Evolutionary conservation across 1,284 basidiomycete species (phyloP), one percentile per base, ranked within the genome.

Genomic region (Pyrrhoderma lamaoense): DNA sequence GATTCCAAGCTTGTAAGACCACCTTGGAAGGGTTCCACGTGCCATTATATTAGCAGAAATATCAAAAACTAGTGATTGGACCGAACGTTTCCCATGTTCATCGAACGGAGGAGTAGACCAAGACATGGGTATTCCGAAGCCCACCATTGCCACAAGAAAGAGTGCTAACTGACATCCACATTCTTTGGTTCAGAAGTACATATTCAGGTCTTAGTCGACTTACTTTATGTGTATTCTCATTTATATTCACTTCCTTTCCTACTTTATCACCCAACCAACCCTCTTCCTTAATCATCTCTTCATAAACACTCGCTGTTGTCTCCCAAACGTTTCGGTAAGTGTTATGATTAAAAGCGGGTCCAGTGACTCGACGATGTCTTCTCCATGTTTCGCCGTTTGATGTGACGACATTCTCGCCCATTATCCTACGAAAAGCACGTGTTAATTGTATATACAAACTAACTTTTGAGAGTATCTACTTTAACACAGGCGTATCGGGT

Each of bases 341-440:
- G 16, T 61, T 57, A 16, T 56, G 22, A 25, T 58, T 64, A 49
- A 68, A 66, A 3, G 65, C 63, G 38, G 67, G 67, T 1, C 56
- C 59, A 31, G 64, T 55, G 18, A 65, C 59, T 9, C 67, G 57
- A 5, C 64, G 49, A 44, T 69, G 65, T 8, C 63, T 55, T 47
- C 58, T 65, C 67, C 66, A 68, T n/a, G 47, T 49, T 2, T 67
- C 62, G 3, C 61, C 63, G 36, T 61, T 60, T 0, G 60, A 54
- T 21, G 65, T 60, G 7, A 64, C 51, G n/a, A 68, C 35, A 52
- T 61, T 68, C 5, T 60, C 59, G 16, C 67, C 68, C 59, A 64
- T 62, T 5, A 59, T 51, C 37, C 64, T 65, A 16, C 19, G 21
- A 21, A 8, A n/a, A n/a, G n/a, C n/a, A n/a, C n/a, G n/a, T n/a